Evolutionary conservation across 306 rosid genomes (phyloP), one percentile per base, ranked within the genome.

Genomic region (Hippophae rhamnoides): DNA sequence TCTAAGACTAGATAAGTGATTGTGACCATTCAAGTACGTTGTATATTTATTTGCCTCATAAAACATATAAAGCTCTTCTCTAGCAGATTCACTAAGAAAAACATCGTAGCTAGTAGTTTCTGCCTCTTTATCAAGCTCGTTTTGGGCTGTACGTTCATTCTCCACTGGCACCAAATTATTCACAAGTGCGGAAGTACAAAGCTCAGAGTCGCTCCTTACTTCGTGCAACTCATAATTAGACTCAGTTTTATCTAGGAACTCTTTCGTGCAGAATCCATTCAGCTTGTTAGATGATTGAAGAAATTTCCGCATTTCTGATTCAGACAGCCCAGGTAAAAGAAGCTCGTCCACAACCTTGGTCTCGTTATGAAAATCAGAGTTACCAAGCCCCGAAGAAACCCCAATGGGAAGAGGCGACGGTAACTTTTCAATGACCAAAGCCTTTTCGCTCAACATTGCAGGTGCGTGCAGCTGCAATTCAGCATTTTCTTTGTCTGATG

Each of bases 11-110:
- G 83, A 74, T 52, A 59, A 67, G 25, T 78, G 53, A 41, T 69
- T 73, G 42, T 73, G 42, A 79, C 75, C 67, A 52, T 75, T 72
- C 43, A 76, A 40, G 31, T 80, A 74, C 46, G 63, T 56, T 67
- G 48, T 67, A 57, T 76, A 72, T 46, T 68, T 73, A 1, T 18
- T 80, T 43, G 52, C 78, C 68, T 81, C 77, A 65, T 83, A 92
- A 70, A 92, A 85, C 84, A 75, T 80, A 81, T 92, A 79, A 69
- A 88, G 82, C 72, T 81, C 93, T 63, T 88, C 77, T 74, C 95
- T 88, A 1, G 9, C 78, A 2, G 85, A 63, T 71, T 81, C 93
- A 58, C 78, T 84, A 66, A 64, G 52, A 58, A 75, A 44, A 47
- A 57, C 54, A 60, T 60, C 55, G 25, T 45, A 61, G 60, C 62